These are phyloP conservation scores for Gossypium australe DNA, from an alignment of 345 rosid species.

Conservation along the genomic window DNA sequence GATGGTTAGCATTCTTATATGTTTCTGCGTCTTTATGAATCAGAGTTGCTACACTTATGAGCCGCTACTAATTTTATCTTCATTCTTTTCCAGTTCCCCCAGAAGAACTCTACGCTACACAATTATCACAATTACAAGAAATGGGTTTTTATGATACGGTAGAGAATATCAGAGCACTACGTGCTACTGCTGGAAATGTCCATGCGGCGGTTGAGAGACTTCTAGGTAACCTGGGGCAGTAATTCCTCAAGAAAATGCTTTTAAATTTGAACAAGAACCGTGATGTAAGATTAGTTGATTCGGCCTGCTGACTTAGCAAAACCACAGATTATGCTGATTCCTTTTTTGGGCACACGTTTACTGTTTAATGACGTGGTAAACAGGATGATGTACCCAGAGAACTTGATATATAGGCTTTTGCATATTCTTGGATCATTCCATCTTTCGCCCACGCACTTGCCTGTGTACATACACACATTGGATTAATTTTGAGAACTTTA, in stretches of 20 bases:
- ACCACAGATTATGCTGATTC: slow-evolving; percentile 5
- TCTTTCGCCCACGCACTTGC: background rate
- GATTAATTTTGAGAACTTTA: background rate
- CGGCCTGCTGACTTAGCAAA: slow-evolving; percentile 5
- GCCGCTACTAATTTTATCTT: background rate
- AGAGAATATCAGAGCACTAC: slow-evolving; percentile 79
- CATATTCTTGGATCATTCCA: background rate
- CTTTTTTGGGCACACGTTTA: slow-evolving; percentile 7
- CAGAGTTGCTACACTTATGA: background rate
- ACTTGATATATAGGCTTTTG: slow-evolving; percentile 6
- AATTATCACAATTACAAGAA: slow-evolving; percentile 78
- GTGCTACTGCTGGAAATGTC: slow-evolving; percentile 76
- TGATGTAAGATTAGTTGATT: slow-evolving; percentile 15
- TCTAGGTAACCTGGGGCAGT: slow-evolving; percentile 67
- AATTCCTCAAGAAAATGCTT: slow-evolving; percentile 1
- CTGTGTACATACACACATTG: slow-evolving; percentile 8
- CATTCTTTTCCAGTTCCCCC: slow-evolving; percentile 54
- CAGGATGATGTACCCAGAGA: slow-evolving; percentile 5
- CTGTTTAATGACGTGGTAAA: slow-evolving; percentile 8
- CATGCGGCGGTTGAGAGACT: slow-evolving; percentile 91
- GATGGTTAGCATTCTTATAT: slow-evolving; percentile 43
- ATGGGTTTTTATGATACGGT: slow-evolving; percentile 85
- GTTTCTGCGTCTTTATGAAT: background rate
- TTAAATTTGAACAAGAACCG: slow-evolving; percentile 7
- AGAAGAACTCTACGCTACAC: slow-evolving; percentile 82